Base-by-base conservation (phyloP, 768 basidiomycete genomes). In the Mycena rebaudengoi region DNA sequence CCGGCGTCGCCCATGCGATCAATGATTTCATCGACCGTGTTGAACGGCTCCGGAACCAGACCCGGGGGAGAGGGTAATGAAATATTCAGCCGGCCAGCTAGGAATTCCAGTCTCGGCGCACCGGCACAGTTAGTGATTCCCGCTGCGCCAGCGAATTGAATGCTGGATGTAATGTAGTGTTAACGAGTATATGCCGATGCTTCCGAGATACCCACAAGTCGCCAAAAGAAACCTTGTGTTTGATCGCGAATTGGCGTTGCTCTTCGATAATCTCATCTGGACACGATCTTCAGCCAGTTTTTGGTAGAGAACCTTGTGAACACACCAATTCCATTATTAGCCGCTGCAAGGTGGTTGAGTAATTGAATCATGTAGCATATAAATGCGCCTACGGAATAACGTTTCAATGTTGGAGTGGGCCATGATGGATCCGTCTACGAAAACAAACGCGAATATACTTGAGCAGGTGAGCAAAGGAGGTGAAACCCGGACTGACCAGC, bases 201-300 rank as follows among this genome's bases (percentile, higher is more conserved):
- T 75, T 28, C 76, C 74, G 50, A 79, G 76, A 50, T 78, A 49
- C 46, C 3, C 4, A 80, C 79, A 81, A 76, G 69, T 81, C 80
- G 30, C 76, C 79, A 29, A 72, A 71, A 12, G 76, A 72, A 16
- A 79, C 73, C 21, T 69, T 66, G 49, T 76, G 74, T 29, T 57
- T 69, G 46, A 69, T 62, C n/a, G 76, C 69, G 66, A 79, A 72
- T 4, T 71, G 73, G 23, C 65, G 65, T 67, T 80, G 71, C 6
- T 46, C 61, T 4, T 70, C 69, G 21, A 76, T 71, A 35, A 78
- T 75, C 14, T 78, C 77, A 65, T 77, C 78, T 55, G 74, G 52
- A 60, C 76, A 14, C 20, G 35, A 37, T 10, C 64, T 56, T 39
- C 46, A 16, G 28, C 18, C 18, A 10, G 18, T 18, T 10, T 10